These are phyloP conservation scores for Zygosaccharomyces pseudobailii DNA, from an alignment of 1,139 yeast species.

Conservation along the genomic window DNA sequence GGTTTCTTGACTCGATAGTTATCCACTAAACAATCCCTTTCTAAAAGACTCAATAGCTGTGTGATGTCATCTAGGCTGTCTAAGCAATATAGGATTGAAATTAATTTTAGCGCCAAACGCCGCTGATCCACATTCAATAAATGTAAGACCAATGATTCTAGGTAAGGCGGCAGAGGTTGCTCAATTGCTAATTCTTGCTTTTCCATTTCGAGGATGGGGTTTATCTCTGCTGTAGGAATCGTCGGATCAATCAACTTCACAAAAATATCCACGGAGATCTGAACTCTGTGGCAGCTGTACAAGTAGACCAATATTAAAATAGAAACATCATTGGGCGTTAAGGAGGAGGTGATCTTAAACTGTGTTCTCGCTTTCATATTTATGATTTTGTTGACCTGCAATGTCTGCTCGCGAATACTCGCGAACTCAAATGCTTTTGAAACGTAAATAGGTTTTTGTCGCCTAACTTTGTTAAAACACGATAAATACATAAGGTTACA, in stretches of 20 bases:
- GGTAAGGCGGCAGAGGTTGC: constrained; percentile 19
- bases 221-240: constrained; percentile 13
- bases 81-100: constrained; percentile 15
- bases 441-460: no score
- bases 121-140: constrained; percentile 10
- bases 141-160: constrained; percentile 15
- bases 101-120: constrained; percentile 12
- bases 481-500: neutral
- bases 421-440: no score
- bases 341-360: constrained; percentile 10
- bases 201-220: constrained; percentile 17
- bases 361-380: constrained; percentile 3
- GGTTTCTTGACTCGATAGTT: constrained; percentile 6
- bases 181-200: constrained; percentile 3
- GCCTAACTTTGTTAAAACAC: neutral
- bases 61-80: constrained; percentile 15
- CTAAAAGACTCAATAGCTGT: constrained; percentile 10
- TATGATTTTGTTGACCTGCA: neutral
- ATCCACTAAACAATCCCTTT: constrained; percentile 14
- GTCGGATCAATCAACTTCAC: constrained; percentile 21
- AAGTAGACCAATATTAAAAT: constrained; percentile 21
- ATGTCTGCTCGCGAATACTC: no score
- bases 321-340: constrained; percentile 30
- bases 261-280: constrained; percentile 15
- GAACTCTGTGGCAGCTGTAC: constrained; percentile 14